A percentile compares a stretch with the other conserved stretches of the same genome.
phyloP scores from a whole-genome alignment of 73 alveolate genomes.

The Paramecium primaurelia region DNA sequence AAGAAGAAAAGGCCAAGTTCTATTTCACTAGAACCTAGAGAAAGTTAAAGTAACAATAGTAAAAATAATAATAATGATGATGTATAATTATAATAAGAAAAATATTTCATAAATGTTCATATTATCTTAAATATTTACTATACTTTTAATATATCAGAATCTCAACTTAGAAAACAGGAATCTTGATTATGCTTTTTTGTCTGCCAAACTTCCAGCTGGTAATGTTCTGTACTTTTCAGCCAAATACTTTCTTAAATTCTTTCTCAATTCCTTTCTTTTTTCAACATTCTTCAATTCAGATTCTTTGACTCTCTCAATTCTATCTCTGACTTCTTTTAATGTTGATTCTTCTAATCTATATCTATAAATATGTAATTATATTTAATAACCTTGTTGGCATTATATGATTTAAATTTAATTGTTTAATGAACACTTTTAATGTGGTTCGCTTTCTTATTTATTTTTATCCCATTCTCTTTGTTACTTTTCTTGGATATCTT shows the following conservation, averaged over 20 bases:
- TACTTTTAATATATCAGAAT: slow-evolving; percentile 41
- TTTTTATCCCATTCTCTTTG: slow-evolving; percentile 85
- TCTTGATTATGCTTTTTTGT: slow-evolving; percentile 45
- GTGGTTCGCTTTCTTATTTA: slow-evolving; percentile 79
- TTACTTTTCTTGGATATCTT: slow-evolving; percentile 78
- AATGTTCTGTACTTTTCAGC: slow-evolving; percentile 54
- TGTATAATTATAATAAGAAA: neutral
- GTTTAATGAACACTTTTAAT: slow-evolving; percentile 80
- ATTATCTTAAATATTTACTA: neutral
- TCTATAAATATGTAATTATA: neutral
- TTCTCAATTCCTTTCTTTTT: slow-evolving; percentile 48
- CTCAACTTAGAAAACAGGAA: slow-evolving; percentile 59
- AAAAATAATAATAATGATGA: neutral
- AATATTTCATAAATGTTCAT: neutral
- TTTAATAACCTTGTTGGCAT: slow-evolving; percentile 80
- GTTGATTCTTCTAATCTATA: slow-evolving; percentile 39
- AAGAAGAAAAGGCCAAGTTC: slow-evolving; percentile 98
- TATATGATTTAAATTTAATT: slow-evolving; percentile 83
- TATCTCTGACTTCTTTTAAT: slow-evolving; percentile 52
- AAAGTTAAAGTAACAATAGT: neutral
- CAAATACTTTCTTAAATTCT: slow-evolving; percentile 39
- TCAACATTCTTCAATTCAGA: slow-evolving; percentile 18
- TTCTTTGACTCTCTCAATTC: slow-evolving; percentile 42
- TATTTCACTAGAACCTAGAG: slow-evolving; percentile 24
- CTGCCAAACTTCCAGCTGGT: slow-evolving; percentile 47